Conservation (phyloP, 1,284 basidiomycete species). For the Cutaneotrichosporon cutaneum region DNA sequence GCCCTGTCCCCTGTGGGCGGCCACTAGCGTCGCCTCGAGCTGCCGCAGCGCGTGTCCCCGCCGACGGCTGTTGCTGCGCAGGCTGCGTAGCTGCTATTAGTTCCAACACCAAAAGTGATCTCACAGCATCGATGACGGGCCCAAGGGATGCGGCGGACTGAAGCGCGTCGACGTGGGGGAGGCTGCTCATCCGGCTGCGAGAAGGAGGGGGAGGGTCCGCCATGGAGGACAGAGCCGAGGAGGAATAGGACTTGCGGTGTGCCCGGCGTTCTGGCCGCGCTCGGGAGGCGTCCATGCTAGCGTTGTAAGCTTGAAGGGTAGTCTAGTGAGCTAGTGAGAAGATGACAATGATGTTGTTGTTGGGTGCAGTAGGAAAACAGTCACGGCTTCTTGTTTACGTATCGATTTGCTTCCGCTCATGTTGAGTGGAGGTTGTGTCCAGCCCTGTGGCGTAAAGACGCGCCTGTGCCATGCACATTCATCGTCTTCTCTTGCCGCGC, state of each 20-base stretch:
- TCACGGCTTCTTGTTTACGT: background rate
- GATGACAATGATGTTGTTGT: background rate
- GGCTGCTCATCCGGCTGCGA: background rate
- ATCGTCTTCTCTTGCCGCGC: background rate
- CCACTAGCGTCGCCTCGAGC: slow-evolving; percentile 27
- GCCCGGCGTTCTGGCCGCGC: slow-evolving; percentile 5
- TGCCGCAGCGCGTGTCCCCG: slow-evolving; percentile 29
- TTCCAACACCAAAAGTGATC: background rate
- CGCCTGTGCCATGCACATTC: background rate
- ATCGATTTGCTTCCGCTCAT: background rate
- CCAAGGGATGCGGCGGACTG: background rate
- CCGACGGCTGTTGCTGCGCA: slow-evolving; percentile 33
- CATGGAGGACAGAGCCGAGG: slow-evolving; percentile 35
- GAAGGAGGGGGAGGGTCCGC: slow-evolving; percentile 7
- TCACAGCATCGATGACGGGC: slow-evolving; percentile 12
- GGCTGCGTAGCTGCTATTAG: slow-evolving; percentile 30
- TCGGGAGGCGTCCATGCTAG: background rate
- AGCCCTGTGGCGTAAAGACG: no score
- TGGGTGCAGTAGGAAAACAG: background rate
- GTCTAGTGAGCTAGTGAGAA: background rate
- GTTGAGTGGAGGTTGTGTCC: background rate
- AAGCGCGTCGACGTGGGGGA: background rate
- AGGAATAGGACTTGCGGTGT: slow-evolving; percentile 44
- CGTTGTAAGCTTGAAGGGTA: background rate
- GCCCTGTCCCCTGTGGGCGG: slow-evolving; percentile 18